Conservation (phyloP, 495 filamentous ascomycete genomes). For the Penicillium mononematosum region DNA sequence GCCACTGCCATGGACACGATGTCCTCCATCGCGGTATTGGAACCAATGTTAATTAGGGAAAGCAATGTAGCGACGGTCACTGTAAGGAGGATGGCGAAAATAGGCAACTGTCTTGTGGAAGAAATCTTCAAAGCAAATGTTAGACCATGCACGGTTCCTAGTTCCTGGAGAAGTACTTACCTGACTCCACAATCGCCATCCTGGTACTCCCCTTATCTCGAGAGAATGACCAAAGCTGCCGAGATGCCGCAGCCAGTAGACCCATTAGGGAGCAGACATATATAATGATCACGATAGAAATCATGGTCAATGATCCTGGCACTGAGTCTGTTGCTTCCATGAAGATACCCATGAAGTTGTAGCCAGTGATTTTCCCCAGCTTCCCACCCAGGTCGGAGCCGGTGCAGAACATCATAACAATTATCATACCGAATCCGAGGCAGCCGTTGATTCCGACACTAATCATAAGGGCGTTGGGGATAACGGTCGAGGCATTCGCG, state of each 20-base stretch:
- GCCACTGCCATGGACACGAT: conserved; percentile 43
- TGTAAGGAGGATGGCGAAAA: conserved; percentile 33
- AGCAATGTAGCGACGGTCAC: conserved; percentile 32
- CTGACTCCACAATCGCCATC: conserved; percentile 44
- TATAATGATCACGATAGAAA: conserved; percentile 34
- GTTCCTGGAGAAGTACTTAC: conserved; percentile 17
- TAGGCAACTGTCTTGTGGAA: conserved; percentile 11
- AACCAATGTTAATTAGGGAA: conserved; percentile 46
- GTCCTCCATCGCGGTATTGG: conserved; percentile 40
- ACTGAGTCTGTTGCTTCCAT: conserved; percentile 42
- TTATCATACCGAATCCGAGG: conserved; percentile 41
- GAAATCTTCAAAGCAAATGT: conserved; percentile 14
- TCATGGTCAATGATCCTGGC: conserved; percentile 36
- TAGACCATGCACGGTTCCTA: not conserved
- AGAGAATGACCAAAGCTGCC: conserved; percentile 58
- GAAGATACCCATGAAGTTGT: conserved; percentile 52
- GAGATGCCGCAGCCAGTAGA: conserved; percentile 48
- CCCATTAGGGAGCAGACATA: conserved; percentile 42
- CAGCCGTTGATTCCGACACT: conserved; percentile 41
- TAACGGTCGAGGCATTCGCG: conserved; percentile 34
- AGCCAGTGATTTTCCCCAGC: conserved; percentile 35
- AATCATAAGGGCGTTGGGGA: conserved; percentile 35
- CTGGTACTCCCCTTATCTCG: conserved; percentile 56
- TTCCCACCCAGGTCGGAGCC: conserved; percentile 33
- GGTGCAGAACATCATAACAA: conserved; percentile 40